Base-by-base conservation (phyloP, 78 protist species). In the Dictyostelium intermedium region DNA sequence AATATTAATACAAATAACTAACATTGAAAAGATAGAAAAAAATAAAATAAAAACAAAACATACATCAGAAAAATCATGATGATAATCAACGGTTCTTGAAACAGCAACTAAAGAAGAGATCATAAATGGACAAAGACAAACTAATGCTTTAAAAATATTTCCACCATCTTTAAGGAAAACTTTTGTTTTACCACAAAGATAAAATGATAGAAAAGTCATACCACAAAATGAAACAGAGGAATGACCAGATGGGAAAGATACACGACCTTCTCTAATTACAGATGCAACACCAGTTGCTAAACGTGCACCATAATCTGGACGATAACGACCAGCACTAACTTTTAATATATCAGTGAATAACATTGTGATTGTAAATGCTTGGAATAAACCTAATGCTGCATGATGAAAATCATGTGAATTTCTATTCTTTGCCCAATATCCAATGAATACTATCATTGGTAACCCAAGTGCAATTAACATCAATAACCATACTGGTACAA, bases 41-140 rank as follows among this genome's bases (percentile, higher is more conserved):
- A 45, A 45, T 8, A 45, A 45, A 45, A 45, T 8, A 45, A 45
- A 45, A 45, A 10, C 6, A 47, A 69, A 20, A 73, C 92, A 8
- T 86, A 86, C 85, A 89, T 80, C 94, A 30, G 86, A 79, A 47
- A 80, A 89, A 70, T 89, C 87, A 47, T 89, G 94, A 30, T 89
- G 94, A 35, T 89, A 89, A 69, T 89, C 94, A 25, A 89, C n/a
- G 6, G 87, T 80, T 70, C 94, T 79, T 80, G 94, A 89, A 23
- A 89, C 84, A 2, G 94, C 94, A 47, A 89, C 73, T 41, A 80
- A 32, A 43, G 87, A 9, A 34, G 94, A 78, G 0, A 89, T 32
- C 34, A 47, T 8, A 80, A 30, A 89, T 27, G 94, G 94, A 2
- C 53, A 10, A 20, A 89, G 25, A 35, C 32, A 20, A 80, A 89